A percentile compares a stretch with the other conserved stretches of the same genome.
phyloP scores from a whole-genome alignment of 371 early-diverging fungal species.

The Syncephalastrum sp. region DNA sequence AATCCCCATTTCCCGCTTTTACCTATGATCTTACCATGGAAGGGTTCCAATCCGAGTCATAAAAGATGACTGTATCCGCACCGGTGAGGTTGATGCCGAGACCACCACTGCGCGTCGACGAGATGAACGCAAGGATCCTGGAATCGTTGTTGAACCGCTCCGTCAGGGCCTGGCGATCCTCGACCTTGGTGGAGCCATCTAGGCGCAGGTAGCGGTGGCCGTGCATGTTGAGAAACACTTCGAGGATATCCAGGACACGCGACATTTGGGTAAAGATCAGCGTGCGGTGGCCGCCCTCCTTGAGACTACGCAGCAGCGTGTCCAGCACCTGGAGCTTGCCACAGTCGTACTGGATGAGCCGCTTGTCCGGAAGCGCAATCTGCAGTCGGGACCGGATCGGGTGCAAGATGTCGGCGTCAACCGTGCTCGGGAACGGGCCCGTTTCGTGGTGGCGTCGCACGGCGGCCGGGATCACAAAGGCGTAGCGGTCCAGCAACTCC shows the following conservation, averaged over 20 bases:
- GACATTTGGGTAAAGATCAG: constrained; percentile 99
- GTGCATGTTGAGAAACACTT: constrained; percentile 90
- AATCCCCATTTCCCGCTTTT: no score
- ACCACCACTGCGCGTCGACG: constrained; percentile 94
- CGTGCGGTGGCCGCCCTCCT: constrained; percentile 79
- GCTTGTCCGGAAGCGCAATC: constrained; percentile 83
- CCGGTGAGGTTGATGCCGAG: constrained; percentile 97
- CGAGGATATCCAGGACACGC: constrained; percentile 92
- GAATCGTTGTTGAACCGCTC: constrained; percentile 87
- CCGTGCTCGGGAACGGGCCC: constrained; percentile 8
- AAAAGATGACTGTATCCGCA: constrained; percentile 95
- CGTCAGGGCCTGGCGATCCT: constrained; percentile 81
- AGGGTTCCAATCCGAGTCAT: constrained; percentile 97
- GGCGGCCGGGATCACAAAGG: constrained; percentile 70
- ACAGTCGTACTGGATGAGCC: constrained; percentile 85
- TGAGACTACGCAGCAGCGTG: constrained; percentile 71
- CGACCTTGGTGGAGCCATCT: constrained; percentile 86
- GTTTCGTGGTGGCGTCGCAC: constrained; percentile 10
- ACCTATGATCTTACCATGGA: constrained; percentile 58
- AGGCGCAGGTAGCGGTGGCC: constrained; percentile 85
- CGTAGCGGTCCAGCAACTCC: constrained; percentile 59
- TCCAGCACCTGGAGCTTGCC: constrained; percentile 88
- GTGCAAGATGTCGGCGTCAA: constrained; percentile 51
- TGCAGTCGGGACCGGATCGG: constrained; percentile 59
- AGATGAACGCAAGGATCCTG: constrained; percentile 82